A percentile compares a stretch with the other conserved stretches of the same genome.
Evolutionary conservation across 768 basidiomycete species (phyloP).

Genomic region (Trichaptum fuscoviolaceum): DNA sequence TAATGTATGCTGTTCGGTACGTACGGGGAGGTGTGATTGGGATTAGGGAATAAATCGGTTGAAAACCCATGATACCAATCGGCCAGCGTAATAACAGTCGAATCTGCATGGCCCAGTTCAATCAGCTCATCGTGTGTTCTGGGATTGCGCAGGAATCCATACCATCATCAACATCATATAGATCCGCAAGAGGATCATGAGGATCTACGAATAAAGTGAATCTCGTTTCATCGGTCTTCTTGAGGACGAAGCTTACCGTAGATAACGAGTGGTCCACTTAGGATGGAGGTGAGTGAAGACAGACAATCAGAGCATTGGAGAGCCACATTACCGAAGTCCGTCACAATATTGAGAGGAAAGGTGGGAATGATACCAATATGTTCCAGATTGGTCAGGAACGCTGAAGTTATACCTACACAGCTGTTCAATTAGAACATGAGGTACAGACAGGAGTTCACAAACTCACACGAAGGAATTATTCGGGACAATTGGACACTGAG

Average conservation of each 20-base stretch:
- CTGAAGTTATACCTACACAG: slow-evolving; percentile 3
- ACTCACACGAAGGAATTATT: slow-evolving; percentile 31
- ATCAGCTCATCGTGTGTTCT: no score
- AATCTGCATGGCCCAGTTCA: no score
- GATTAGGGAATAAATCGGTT: background rate
- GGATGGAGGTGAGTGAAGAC: no score
- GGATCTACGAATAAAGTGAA: slow-evolving; percentile 28
- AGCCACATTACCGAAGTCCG: slow-evolving; percentile 9
- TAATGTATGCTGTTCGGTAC: no score
- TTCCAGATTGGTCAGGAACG: slow-evolving; percentile 33
- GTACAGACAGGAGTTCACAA: no score
- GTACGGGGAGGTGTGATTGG: background rate
- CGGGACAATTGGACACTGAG: slow-evolving; percentile 41
- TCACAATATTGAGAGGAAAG: slow-evolving; percentile 12
- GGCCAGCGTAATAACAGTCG: slow-evolving; percentile 36
- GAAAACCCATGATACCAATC: slow-evolving; percentile 34
- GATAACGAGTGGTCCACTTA: slow-evolving; percentile 38
- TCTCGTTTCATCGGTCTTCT: background rate
- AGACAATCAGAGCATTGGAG: slow-evolving; percentile 5
- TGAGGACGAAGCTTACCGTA: slow-evolving; percentile 22
- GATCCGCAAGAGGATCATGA: slow-evolving; percentile 31
- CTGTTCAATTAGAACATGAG: background rate
- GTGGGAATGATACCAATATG: slow-evolving; percentile 33
- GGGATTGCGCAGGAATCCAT: no score
- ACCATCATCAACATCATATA: slow-evolving; percentile 48